Evolutionary conservation across 306 rosid genomes (phyloP), one percentile per base, ranked within the genome.

Genomic region (Astragalus membranaceus): DNA sequence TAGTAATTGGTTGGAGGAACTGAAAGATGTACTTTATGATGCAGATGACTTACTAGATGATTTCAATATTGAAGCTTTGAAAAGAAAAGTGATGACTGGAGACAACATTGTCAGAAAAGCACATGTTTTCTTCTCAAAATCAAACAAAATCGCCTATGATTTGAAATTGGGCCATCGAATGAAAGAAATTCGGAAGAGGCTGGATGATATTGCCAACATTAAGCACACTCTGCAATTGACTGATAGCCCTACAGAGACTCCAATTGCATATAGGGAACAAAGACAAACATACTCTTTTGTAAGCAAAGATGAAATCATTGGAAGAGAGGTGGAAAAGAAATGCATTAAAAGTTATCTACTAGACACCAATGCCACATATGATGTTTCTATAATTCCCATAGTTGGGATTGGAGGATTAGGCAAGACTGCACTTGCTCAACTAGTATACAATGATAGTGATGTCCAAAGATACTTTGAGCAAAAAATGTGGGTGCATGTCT

Each of bases 331-430:
- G 12, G 75, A 78, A 32, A 78, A 57, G 35, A 15, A 9, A 9
- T 17, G 42, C 0, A 3, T 82, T 10, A 57, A 55, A 26, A 29
- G 54, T 3, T 36, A 47, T 12, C 36, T 82, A 15, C 8, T 74
- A 0, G 47, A 64, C 10, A 43, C 35, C 52, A 52, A 15, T 9
- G 73, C 62, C 11, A 13, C 30, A 32, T 5, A 61, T 52, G 60
- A 48, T 64, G 67, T 81, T 56, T 75, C 79, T 15, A 32, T 81
- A 6, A 33, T 70, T 69, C 51, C 84, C 0, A 60, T 83, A 6
- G 80, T 65, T 20, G 85, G 89, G 3, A 13, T 85, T 60, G 86
- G 81, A 4, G 89, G 85, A 11, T 58, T 82, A 43, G 85, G 85
- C 5, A 82, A 82, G 64, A 85, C 89, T 0, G 10, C 89, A 3